Base-by-base conservation (phyloP, 75 land plant species). In the Pinus taeda region DNA sequence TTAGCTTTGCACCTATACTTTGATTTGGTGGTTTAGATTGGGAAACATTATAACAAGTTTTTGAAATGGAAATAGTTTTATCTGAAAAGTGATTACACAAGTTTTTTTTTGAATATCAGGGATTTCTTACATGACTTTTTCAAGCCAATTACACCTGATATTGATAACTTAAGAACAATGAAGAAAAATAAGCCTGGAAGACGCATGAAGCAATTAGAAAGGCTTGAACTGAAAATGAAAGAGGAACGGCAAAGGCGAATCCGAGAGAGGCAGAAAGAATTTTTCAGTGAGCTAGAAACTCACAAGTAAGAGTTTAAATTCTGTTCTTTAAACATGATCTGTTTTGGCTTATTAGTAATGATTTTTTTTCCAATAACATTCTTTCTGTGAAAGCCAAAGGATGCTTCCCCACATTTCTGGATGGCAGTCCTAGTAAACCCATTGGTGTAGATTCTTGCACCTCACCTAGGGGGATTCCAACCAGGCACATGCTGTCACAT, bases 241-340 rank as follows among this genome's bases (percentile, higher is more conserved):
- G 99, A 97, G 79, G 99, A 97, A 75, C 84, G 99, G 36, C 89
- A 82, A 49, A 90, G 94, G 84, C 85, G 98, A 74, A 88, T 83
- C 21, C 83, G 90, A 57, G 99, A 97, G 71, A 91, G 95, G 81
- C 98, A 97, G 79, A 95, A 93, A 79, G 96, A 95, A 64, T 95
- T 97, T 75, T 97, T 93, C 62, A 77, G 84, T 75, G 99, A 97
- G 57, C 39, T 97, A 37, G 99, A 97, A 90, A 59, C 75, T 49
- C 99, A 97, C 87, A 93, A 79, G 99, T 97, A 83, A 58, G 81
- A 57, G 3, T 33, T 33, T n/a, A 45, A 9, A 9, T 49, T 49
- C 2, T 49, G 1, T 9, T 49, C 11, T 49, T 9, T 9, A 49
- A 49, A 45, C 49, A 45, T 45, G 49, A 45, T 45, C 7, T 45